Conservation (phyloP, 352 stramenopile genomes). For the Phytophthora hybrid region DNA sequence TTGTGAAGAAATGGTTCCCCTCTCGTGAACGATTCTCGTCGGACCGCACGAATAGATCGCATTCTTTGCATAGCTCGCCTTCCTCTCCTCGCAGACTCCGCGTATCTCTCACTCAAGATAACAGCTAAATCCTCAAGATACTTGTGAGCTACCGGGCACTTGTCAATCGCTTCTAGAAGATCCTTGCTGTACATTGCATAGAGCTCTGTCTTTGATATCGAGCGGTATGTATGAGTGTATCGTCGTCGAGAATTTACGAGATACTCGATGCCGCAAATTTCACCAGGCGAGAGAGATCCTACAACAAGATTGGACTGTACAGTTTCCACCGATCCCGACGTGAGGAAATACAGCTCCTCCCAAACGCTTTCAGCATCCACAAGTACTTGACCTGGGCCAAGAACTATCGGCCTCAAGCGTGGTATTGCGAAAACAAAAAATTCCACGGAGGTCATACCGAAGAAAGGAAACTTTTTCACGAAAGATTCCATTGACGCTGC, state of each 20-base stretch:
- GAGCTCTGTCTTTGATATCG: constrained; percentile 69
- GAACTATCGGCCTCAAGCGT: constrained; percentile 65
- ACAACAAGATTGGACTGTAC: constrained; percentile 69
- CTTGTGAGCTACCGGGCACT: constrained; percentile 69
- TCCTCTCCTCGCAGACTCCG: constrained; percentile 59
- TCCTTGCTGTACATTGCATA: constrained; percentile 75
- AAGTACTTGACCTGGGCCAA: constrained; percentile 64
- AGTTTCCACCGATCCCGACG: constrained; percentile 61
- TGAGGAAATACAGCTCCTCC: constrained; percentile 85
- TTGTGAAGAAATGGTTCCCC: constrained; percentile 73
- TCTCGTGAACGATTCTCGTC: constrained; percentile 28
- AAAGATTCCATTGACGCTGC: constrained; percentile 81
- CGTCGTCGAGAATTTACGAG: constrained; percentile 58
- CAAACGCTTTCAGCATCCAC: constrained; percentile 83
- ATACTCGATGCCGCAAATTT: constrained; percentile 85
- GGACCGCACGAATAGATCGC: constrained; percentile 31
- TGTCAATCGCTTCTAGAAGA: constrained; percentile 61
- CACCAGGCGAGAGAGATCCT: constrained; percentile 60
- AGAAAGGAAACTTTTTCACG: constrained; percentile 81
- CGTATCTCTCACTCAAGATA: constrained; percentile 68
- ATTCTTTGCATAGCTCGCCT: constrained; percentile 54
- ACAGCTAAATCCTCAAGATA: constrained; percentile 72
- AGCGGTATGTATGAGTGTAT: constrained; percentile 76
- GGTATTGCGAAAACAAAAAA: constrained; percentile 81
- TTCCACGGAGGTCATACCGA: constrained; percentile 75